Percentiles rank a stretch among this genome's conserved stretches.
phyloP scores from a whole-genome alignment of 306 rosid species.

The Vigna nakashimae region DNA sequence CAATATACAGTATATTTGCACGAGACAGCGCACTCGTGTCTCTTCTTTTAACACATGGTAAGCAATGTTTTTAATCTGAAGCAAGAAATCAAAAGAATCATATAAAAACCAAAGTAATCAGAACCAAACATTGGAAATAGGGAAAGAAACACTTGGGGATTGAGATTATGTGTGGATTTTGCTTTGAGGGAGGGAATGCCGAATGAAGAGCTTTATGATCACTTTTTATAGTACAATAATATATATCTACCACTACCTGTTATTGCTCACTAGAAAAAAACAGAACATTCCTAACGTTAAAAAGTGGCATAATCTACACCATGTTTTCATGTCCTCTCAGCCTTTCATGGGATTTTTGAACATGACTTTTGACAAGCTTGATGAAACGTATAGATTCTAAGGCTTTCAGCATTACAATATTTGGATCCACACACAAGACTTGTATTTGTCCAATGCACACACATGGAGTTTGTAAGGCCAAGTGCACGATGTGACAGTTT shows the following conservation, averaged over 20 bases:
- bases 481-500: not conserved
- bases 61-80: slow-evolving; percentile 44
- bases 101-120: slow-evolving; percentile 59
- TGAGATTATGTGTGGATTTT: slow-evolving; percentile 51
- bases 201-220: slow-evolving; percentile 65
- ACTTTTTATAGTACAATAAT: slow-evolving; percentile 59
- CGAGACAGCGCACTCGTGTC: slow-evolving; percentile 47
- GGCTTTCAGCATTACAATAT: slow-evolving; percentile 12
- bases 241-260: not conserved
- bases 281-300: slow-evolving; percentile 79
- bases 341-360: slow-evolving; percentile 41
- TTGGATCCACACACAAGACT: slow-evolving; percentile 1
- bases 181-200: slow-evolving; percentile 59
- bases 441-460: not conserved
- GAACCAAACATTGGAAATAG: slow-evolving; percentile 76
- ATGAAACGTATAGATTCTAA: slow-evolving; percentile 26
- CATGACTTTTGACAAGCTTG: slow-evolving; percentile 25
- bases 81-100: slow-evolving; percentile 55
- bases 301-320: slow-evolving; percentile 66
- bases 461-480: not conserved
- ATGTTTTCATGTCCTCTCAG: slow-evolving; percentile 55
- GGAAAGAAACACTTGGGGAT: slow-evolving; percentile 65
- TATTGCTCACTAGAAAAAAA: slow-evolving; percentile 37
- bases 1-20: slow-evolving; percentile 35
- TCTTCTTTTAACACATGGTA: slow-evolving; percentile 59